These are phyloP conservation scores for Leccinum olivaceopallidum DNA, from an alignment of 768 basidiomycete species.

Conservation along the genomic window DNA sequence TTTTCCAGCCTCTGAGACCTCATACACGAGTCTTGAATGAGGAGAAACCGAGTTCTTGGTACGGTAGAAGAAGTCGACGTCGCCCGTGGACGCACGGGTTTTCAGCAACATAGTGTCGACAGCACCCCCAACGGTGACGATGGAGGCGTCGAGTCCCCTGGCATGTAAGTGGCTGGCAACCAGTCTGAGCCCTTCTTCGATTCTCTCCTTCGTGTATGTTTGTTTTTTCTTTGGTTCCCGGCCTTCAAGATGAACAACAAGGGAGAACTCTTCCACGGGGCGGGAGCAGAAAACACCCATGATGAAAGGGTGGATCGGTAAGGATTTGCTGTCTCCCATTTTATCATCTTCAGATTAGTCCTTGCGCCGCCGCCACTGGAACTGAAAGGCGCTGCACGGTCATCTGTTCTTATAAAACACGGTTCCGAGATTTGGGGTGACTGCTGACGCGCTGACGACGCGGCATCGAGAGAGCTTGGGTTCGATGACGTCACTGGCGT, in stretches of 20 bases:
- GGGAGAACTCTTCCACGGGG: background rate
- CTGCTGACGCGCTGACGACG: background rate
- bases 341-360: background rate
- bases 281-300: constrained; percentile 6
- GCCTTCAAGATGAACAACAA: background rate
- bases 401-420: background rate
- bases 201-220: constrained; percentile 4
- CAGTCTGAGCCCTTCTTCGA: constrained; percentile 5
- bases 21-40: background rate
- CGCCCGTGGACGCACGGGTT: constrained; percentile 10
- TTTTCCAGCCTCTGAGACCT: constrained; percentile 1
- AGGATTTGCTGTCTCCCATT: background rate
- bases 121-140: constrained; percentile 11
- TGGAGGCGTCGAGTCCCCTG: background rate
- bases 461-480: background rate
- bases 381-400: background rate
- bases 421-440: background rate
- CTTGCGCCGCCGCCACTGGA: background rate
- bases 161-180: constrained; percentile 3
- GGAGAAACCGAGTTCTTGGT: background rate
- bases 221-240: background rate
- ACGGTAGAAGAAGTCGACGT: constrained; percentile 14
- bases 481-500: background rate
- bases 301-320: background rate
- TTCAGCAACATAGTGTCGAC: constrained; percentile 8